Percentiles rank a stretch among this genome's conserved stretches.
Evolutionary conservation across 176 grass and related monocot genomes (phyloP).

Genomic region (Carex kokanica): DNA sequence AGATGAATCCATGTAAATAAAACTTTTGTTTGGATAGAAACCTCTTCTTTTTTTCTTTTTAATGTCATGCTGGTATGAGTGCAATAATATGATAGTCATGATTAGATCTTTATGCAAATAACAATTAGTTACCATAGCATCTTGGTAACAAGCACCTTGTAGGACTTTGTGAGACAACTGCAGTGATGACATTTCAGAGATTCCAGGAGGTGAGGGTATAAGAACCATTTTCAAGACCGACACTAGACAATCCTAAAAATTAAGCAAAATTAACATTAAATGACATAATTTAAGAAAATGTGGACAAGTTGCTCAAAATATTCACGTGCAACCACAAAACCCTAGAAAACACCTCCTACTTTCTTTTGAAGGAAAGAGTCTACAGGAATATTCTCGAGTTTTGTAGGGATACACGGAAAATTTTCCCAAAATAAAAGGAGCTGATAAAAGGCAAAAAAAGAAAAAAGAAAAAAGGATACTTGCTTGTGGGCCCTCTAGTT

Average conservation of each 20-base stretch:
- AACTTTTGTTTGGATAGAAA: not conserved
- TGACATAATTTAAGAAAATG: not conserved
- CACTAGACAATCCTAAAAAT: conserved; percentile 52
- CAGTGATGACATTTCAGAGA: conserved; percentile 18
- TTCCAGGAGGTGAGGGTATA: conserved; percentile 25
- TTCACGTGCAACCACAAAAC: not conserved
- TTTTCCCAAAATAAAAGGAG: not conserved
- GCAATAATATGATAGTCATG: not conserved
- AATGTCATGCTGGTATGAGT: not conserved
- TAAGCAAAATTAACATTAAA: not conserved
- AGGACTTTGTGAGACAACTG: conserved; percentile 33
- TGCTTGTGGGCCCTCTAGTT: conserved; percentile 68
- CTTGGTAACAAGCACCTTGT: conserved; percentile 64
- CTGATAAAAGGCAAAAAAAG: not conserved
- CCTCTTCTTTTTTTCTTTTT: not conserved
- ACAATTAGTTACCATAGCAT: conserved; percentile 64
- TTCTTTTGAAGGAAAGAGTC: no score
- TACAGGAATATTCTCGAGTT: not conserved
- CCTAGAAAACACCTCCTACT: no score
- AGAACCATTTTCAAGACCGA: conserved; percentile 60
- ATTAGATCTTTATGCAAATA: conserved; percentile 15
- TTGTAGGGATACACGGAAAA: not conserved
- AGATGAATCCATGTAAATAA: not conserved
- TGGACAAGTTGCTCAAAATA: conserved; percentile 4
- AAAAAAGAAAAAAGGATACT: not conserved